Base-by-base conservation (phyloP, 495 filamentous ascomycete genomes). In the Hypoxylon fragiforme region DNA sequence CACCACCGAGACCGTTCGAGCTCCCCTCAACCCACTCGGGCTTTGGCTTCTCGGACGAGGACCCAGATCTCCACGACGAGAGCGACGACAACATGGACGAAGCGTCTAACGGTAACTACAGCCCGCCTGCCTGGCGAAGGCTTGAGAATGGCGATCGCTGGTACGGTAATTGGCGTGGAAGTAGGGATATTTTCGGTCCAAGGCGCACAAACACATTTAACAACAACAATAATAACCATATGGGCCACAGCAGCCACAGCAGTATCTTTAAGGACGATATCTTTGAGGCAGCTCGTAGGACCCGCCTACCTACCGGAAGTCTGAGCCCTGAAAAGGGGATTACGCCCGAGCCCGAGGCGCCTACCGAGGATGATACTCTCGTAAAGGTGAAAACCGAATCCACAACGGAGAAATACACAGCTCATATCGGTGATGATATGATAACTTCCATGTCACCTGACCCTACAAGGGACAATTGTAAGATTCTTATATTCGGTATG, bases 1-100 rank as follows among this genome's bases (percentile, higher is more conserved):
- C 66, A 42, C 55, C 49, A 31, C 54, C 15, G 60, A 62, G 42
- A 79, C 80, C 79, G 62, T 82, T 84, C 62, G 77, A 75, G 32
- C 73, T 88, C 46, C 89, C 86, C 12, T 86, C 85, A 19, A 81
- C 87, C 66, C 87, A 89, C 73, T 91, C 87, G 38, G 89, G 86
- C 35, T 91, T 90, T 74, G 81, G 84, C 61, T 86, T 81, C 5
- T 69, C 66, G 57, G 69, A 60, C 44, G 60, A 50, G 62, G 82
- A 83, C 42, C 66, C 65, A 60, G 72, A 76, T 49, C 51, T 61
- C 42, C 77, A 82, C 35, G 83, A 81, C 22, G 80, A 82, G 53
- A 73, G 67, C 67, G 75, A 72, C 61, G 70, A 65, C 42, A 73
- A 74, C 43, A 31, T 70, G 47, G 73, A 73, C 53, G 68, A 71